Conservation (phyloP, 2,329 filamentous ascomycete species). For the Fusarium robinianum region DNA sequence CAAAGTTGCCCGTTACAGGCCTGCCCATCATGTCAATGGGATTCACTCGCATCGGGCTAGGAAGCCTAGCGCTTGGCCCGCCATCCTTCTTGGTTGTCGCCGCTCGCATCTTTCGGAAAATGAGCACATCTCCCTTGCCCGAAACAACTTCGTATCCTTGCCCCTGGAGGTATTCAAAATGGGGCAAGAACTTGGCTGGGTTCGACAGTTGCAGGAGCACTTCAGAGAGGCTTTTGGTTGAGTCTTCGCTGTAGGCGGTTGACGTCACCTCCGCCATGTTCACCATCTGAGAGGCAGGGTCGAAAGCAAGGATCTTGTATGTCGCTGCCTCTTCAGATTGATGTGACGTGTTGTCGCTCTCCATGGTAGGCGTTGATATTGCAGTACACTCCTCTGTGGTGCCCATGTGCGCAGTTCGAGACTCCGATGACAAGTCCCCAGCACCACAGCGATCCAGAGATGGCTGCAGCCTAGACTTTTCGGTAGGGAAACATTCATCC, state of each 20-base stretch:
- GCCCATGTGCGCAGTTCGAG: slow-evolving; percentile 54
- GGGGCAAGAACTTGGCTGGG: slow-evolving; percentile 66
- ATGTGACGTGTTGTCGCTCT: slow-evolving; percentile 39
- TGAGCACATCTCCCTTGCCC: slow-evolving; percentile 64
- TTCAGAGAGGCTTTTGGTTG: slow-evolving; percentile 61
- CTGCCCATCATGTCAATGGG: slow-evolving; percentile 62
- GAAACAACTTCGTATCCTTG: slow-evolving; percentile 71
- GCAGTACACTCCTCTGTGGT: slow-evolving; percentile 52
- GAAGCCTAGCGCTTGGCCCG: background rate
- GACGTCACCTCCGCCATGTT: slow-evolving; percentile 65
- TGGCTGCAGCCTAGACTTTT: slow-evolving; percentile 35
- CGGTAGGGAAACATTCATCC: slow-evolving; percentile 48
- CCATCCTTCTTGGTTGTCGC: slow-evolving; percentile 17
- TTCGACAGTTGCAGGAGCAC: slow-evolving; percentile 64
- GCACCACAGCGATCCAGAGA: slow-evolving; percentile 36
- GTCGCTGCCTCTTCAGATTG: slow-evolving; percentile 8
- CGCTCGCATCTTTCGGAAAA: slow-evolving; percentile 64
- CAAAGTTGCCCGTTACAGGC: slow-evolving; percentile 59
- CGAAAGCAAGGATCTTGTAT: slow-evolving; percentile 71
- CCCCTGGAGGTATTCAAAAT: slow-evolving; percentile 61
- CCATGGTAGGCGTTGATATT: slow-evolving; percentile 42
- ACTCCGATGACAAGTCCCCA: slow-evolving; percentile 43
- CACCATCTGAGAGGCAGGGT: slow-evolving; percentile 61
- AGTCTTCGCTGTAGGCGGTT: slow-evolving; percentile 52
- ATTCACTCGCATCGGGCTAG: slow-evolving; percentile 47